These are phyloP conservation scores for Neurospora tetraspora DNA, from an alignment of 495 filamentous ascomycete species.

Conservation along the genomic window DNA sequence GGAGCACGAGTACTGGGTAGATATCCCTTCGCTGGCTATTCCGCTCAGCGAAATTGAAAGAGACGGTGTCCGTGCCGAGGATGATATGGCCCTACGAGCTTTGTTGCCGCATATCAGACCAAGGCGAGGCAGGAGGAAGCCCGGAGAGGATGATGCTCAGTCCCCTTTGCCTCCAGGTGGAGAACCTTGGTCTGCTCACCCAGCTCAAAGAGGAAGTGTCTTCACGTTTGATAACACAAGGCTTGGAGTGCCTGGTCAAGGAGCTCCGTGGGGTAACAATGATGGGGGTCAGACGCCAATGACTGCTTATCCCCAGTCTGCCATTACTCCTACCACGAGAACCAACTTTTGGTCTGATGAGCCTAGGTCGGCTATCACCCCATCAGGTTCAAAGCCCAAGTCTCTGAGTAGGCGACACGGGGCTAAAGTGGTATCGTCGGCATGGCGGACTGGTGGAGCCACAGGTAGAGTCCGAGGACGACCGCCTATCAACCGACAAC, in stretches of 20 bases:
- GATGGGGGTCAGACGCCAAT: conserved; percentile 43
- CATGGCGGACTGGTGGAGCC: conserved; percentile 69
- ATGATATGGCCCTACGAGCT: conserved; percentile 84
- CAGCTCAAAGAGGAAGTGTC: conserved; percentile 26
- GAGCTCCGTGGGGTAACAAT: conserved; percentile 19
- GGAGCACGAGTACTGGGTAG: conserved; percentile 71
- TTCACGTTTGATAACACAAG: conserved; percentile 25
- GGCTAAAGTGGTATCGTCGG: conserved; percentile 82
- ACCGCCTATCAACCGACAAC: conserved; percentile 64
- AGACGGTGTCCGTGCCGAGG: conserved; percentile 82
- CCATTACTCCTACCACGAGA: conserved; percentile 16
- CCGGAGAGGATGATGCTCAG: conserved; percentile 57
- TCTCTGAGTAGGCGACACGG: conserved; percentile 79
- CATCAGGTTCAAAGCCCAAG: conserved; percentile 44
- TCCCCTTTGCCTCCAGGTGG: conserved; percentile 48
- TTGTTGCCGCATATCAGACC: conserved; percentile 84
- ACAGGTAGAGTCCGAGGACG: conserved; percentile 73
- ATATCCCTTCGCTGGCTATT: conserved; percentile 61
- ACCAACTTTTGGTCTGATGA: conserved; percentile 21
- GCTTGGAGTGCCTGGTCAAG: conserved; percentile 9
- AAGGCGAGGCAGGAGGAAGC: conserved; percentile 75
- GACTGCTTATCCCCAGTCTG: conserved; percentile 22
- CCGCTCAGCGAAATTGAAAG: conserved; percentile 52
- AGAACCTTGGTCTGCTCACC: conserved; percentile 40
- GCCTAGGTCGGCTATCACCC: conserved; percentile 70